These are phyloP conservation scores for Colletotrichum abscissum DNA, from an alignment of 2,329 filamentous ascomycete genomes.

Conservation along the genomic window DNA sequence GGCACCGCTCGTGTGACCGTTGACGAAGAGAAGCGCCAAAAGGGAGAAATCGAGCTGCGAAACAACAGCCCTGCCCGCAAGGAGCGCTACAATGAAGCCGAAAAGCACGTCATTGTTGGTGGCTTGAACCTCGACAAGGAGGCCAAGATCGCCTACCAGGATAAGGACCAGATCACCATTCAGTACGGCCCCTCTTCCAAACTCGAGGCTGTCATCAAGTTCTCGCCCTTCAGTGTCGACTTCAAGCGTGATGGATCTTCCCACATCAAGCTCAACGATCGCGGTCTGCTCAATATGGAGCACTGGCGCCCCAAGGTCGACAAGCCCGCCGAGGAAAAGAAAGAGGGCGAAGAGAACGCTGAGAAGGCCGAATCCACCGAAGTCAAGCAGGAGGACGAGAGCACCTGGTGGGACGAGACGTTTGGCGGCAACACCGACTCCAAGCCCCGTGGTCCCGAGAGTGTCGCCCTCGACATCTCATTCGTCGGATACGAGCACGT, in stretches of 20 bases:
- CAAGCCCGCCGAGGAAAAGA: conserved; percentile 59
- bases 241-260: conserved; percentile 86
- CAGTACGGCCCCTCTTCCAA: conserved; percentile 81
- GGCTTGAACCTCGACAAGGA: conserved; percentile 78
- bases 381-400: conserved; percentile 72
- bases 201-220: conserved; percentile 86
- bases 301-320: conserved; percentile 95
- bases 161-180: conserved; percentile 77
- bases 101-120: conserved; percentile 87
- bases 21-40: conserved; percentile 90
- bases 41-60: conserved; percentile 88
- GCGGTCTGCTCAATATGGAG: conserved; percentile 91
- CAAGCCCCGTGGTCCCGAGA: conserved; percentile 95
- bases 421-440: conserved; percentile 96
- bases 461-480: conserved; percentile 88
- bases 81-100: conserved; percentile 93
- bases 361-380: conserved; percentile 51
- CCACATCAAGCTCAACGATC: conserved; percentile 89
- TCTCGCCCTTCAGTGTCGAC: conserved; percentile 85
- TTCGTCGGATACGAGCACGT: conserved; percentile 94
- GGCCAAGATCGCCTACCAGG: conserved; percentile 74
- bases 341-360: conserved; percentile 59
- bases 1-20: conserved; percentile 88
- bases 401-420: conserved; percentile 97
- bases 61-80: conserved; percentile 88